These are phyloP conservation scores for Fusarium subglutinans DNA, from an alignment of 2,329 filamentous ascomycete species.

Conservation along the genomic window DNA sequence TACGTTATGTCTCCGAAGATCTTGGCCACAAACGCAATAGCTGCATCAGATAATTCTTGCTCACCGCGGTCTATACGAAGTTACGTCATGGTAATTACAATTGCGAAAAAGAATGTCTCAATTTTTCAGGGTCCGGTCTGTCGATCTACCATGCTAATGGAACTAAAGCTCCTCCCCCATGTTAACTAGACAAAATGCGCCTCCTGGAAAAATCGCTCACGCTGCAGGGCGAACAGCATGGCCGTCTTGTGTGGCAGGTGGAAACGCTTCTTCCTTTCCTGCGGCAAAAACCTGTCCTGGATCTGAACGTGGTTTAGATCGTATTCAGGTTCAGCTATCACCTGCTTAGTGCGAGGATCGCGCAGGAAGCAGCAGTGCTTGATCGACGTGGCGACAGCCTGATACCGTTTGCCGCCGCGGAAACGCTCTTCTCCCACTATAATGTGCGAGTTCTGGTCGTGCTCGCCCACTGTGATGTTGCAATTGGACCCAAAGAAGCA, in stretches of 20 bases:
- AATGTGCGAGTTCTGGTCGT: slow-evolving; percentile 44
- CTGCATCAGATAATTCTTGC: not conserved
- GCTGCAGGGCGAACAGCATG: slow-evolving; percentile 40
- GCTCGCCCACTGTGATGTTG: slow-evolving; percentile 41
- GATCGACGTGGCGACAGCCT: slow-evolving; percentile 41
- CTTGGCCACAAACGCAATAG: not conserved
- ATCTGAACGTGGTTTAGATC: slow-evolving; percentile 38
- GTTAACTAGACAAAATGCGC: slow-evolving; percentile 29
- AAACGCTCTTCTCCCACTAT: slow-evolving; percentile 42
- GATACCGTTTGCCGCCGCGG: slow-evolving; percentile 40
- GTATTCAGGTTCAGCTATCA: slow-evolving; percentile 39
- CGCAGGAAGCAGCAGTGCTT: slow-evolving; percentile 43
- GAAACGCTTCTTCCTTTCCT: slow-evolving; percentile 44
- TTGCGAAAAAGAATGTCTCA: not conserved
- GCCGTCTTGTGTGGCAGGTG: slow-evolving; percentile 44
- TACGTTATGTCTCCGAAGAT: slow-evolving; percentile 9
- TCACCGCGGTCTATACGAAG: not conserved
- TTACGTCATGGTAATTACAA: slow-evolving; percentile 2
- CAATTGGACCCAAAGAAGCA: slow-evolving; percentile 42
- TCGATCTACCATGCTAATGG: not conserved
- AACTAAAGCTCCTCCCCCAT: not conserved
- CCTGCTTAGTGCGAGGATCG: slow-evolving; percentile 41
- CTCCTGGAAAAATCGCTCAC: slow-evolving; percentile 44
- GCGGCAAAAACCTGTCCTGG: slow-evolving; percentile 39
- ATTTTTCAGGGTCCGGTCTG: not conserved